A percentile compares a stretch with the other conserved stretches of the same genome.
Conservation (phyloP, 192 early-diverging fungal species). For the Dissophora globulifera region DNA sequence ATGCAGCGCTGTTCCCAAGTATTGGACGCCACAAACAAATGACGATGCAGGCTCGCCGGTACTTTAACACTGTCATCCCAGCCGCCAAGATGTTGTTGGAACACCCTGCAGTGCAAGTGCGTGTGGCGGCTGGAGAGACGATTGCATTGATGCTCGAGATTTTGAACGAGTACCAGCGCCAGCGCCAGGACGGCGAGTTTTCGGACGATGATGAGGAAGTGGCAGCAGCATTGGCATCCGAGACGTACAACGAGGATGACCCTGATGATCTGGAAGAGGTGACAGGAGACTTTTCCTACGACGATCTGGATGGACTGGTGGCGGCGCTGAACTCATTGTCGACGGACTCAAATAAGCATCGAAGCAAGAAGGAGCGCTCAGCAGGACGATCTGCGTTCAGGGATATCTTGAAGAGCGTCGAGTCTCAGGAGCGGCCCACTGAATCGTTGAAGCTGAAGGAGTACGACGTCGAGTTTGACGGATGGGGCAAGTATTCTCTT, state of each 20-base stretch:
- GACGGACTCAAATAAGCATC: conserved; percentile 67
- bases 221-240: too few relatives aligned
- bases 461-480: conserved; percentile 60
- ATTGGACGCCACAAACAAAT: conserved; percentile 38
- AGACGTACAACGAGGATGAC: conserved; percentile 55
- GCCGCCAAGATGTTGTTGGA: conserved; percentile 66
- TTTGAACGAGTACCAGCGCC: conserved; percentile 46
- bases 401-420: conserved; percentile 72
- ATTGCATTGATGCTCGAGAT: conserved; percentile 78
- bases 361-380: conserved; percentile 65
- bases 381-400: conserved; percentile 71
- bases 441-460: conserved; percentile 64
- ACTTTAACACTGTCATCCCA: conserved; percentile 60
- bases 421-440: conserved; percentile 60
- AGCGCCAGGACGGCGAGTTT: conserved; percentile 30
- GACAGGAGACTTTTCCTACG: conserved; percentile 55
- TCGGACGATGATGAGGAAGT: conserved; percentile 43
- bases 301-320: conserved; percentile 68
- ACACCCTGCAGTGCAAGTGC: conserved; percentile 66
- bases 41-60: conserved; percentile 40
- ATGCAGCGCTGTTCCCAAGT: conserved; percentile 38
- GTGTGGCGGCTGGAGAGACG: conserved; percentile 77
- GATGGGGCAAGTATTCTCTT: conserved; percentile 58
- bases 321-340: conserved; percentile 63
- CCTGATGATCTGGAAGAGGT: conserved; percentile 50